These are phyloP conservation scores for Schwanniomyces etchellsii DNA, from an alignment of 1,139 yeast species.

Conservation along the genomic window DNA sequence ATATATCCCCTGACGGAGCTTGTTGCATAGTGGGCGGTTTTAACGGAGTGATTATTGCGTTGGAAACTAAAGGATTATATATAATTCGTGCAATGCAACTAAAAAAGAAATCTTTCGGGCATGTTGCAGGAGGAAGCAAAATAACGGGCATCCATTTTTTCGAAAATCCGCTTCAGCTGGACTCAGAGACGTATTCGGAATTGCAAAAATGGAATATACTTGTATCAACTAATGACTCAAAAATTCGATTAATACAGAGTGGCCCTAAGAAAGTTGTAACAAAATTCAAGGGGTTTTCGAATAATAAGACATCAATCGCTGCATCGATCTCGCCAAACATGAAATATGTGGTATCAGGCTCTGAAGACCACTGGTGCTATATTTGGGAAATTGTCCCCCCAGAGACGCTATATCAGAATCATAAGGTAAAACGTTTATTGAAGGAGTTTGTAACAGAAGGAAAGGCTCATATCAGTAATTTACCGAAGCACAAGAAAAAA, in stretches of 20 bases:
- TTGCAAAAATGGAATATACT: slow-evolving; percentile 35
- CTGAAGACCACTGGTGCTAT: slow-evolving; percentile 69
- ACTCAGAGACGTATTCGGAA: slow-evolving; percentile 8
- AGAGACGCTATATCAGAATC: slow-evolving; percentile 25
- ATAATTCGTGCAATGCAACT: slow-evolving; percentile 39
- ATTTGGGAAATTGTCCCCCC: slow-evolving; percentile 54
- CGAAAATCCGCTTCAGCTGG: slow-evolving; percentile 10
- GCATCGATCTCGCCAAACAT: slow-evolving; percentile 61
- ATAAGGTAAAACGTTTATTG: slow-evolving; percentile 27
- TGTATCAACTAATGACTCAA: slow-evolving; percentile 77
- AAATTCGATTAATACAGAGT: slow-evolving; percentile 60
- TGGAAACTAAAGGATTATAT: slow-evolving; percentile 64
- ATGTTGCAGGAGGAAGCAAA: slow-evolving; percentile 23
- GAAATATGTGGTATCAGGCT: slow-evolving; percentile 48
- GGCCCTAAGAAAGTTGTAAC: slow-evolving; percentile 54
- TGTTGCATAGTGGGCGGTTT: slow-evolving; percentile 75
- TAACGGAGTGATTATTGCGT: slow-evolving; percentile 59
- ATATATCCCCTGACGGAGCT: slow-evolving; percentile 66
- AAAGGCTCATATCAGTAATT: slow-evolving; percentile 27
- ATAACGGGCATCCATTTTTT: slow-evolving; percentile 38
- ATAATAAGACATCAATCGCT: slow-evolving; percentile 63
- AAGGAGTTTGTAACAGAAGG: slow-evolving; percentile 33
- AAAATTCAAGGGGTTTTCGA: slow-evolving; percentile 68
- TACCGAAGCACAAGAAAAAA: slow-evolving; percentile 28
- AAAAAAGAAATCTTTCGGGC: slow-evolving; percentile 10